Base-by-base conservation (phyloP, 225 moss, liverwort and hornwort species). In the Asterella californica region DNA sequence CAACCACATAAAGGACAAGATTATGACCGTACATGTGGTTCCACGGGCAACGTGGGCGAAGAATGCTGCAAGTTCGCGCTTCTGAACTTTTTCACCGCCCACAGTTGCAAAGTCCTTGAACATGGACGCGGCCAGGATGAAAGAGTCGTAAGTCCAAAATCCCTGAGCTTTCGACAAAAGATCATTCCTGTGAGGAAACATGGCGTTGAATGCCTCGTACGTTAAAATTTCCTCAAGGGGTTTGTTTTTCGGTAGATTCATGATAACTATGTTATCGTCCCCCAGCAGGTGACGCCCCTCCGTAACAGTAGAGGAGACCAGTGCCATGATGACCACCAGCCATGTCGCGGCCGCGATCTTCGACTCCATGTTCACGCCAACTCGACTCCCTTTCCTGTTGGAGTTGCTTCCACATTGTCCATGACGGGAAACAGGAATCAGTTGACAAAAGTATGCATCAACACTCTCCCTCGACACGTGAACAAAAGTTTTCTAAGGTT, bases 101-200 rank as follows among this genome's bases (percentile, higher is more conserved):
- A 86, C 79, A 0, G 90, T 76, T 5, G 80, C 93, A 52, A 97
- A 93, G n/a, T 94, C 96, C 79, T 80, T 42, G 48, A 75, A 94
- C 81, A 83, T 14, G 79, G 78, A 45, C 0, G 96, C 69, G 0
- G 93, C 96, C 29, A 25, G 33, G 69, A 97, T 70, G 78, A 97
- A 92, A 38, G 90, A 81, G 1, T 90, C 86, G 25, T 90, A 94
- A 0, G 48, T 38, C 79, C 88, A 97, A 91, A 97, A 97, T 78
- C 81, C 88, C 77, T 85, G 87, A 1, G 96, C 96, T 37, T 97
- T 90, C 0, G 94, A 33, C 4, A 84, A 42, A 14, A 59, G 32
- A 61, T 88, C 88, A 71, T 94, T 85, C 47, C 85, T 88, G 88
- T 97, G 90, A 76, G 93, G 94, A 72, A 97, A 97, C 80, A 97